phyloP scores from a whole-genome alignment of 768 basidiomycete species.

The Serendipita sp. region DNA sequence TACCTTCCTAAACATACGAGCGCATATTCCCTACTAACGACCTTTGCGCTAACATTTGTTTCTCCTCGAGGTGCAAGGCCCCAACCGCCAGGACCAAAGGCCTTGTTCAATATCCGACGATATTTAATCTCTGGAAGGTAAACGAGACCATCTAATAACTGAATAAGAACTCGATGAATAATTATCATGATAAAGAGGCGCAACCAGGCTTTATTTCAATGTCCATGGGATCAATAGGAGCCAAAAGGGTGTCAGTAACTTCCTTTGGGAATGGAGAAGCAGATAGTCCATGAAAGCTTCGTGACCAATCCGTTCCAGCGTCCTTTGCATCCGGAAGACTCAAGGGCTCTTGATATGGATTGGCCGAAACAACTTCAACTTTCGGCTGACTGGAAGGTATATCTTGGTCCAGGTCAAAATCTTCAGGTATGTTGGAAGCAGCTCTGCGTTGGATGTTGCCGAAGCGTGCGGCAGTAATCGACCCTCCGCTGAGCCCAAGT shows the following conservation, averaged over 20 bases:
- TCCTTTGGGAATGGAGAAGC: conserved; percentile 63
- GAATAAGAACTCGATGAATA: neutral
- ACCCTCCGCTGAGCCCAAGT: neutral
- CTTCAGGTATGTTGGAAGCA: neutral
- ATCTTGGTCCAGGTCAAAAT: neutral
- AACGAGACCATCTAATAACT: conserved; percentile 59
- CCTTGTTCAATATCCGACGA: conserved; percentile 74
- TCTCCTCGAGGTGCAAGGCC: conserved; percentile 87
- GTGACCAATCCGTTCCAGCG: conserved; percentile 62
- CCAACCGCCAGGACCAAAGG: conserved; percentile 96
- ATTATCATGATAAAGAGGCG: neutral
- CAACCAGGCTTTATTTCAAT: conserved; percentile 89
- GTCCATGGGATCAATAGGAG: conserved; percentile 59
- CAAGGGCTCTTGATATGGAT: neutral
- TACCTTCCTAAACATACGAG: conserved; percentile 84
- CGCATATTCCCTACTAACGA: conserved; percentile 89
- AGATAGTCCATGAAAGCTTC: conserved; percentile 70
- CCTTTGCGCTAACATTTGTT: conserved; percentile 72
- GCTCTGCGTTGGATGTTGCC: neutral
- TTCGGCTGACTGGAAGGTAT: neutral
- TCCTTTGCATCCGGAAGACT: neutral
- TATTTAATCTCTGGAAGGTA: conserved; percentile 98
- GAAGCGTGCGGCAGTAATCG: neutral
- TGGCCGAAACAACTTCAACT: neutral
- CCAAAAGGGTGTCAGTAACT: conserved; percentile 50